These are phyloP conservation scores for Cryptococcus floricola DNA, from an alignment of 1,284 basidiomycete species.

Conservation along the genomic window DNA sequence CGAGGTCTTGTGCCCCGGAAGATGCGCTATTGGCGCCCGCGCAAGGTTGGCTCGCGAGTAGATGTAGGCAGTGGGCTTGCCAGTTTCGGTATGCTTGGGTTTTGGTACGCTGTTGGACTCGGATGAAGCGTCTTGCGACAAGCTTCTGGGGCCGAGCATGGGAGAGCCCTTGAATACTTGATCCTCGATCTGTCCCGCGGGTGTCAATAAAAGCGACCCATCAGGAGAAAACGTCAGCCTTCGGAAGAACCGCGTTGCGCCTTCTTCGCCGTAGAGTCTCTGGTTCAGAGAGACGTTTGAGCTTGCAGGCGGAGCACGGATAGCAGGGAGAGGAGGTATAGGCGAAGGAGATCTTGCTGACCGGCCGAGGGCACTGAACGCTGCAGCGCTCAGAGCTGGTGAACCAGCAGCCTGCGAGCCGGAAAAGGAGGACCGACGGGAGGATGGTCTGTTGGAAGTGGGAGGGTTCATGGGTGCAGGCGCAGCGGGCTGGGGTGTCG, in stretches of 20 bases:
- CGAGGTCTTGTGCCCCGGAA: constrained; percentile 94
- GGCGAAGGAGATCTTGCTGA: constrained; percentile 84
- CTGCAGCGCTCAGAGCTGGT: constrained; percentile 36
- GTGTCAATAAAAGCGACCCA: constrained; percentile 85
- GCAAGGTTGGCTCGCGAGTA: constrained; percentile 93
- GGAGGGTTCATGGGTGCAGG: constrained; percentile 43
- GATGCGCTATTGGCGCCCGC: constrained; percentile 82
- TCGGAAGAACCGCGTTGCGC: constrained; percentile 92
- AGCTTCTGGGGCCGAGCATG: constrained; percentile 45
- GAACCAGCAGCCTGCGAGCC: constrained; percentile 49
- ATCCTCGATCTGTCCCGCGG: constrained; percentile 94
- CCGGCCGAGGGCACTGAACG: constrained; percentile 24
- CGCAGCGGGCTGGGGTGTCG: constrained; percentile 34
- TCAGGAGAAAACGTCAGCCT: constrained; percentile 91
- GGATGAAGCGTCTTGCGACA: constrained; percentile 31
- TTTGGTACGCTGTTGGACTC: constrained; percentile 10
- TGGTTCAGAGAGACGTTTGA: constrained; percentile 49
- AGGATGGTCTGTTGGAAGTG: constrained; percentile 52
- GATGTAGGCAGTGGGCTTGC: constrained; percentile 77
- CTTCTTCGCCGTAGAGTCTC: constrained; percentile 88
- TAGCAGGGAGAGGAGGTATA: constrained; percentile 82
- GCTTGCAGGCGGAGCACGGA: constrained; percentile 53
- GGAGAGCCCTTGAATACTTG: constrained; percentile 58
- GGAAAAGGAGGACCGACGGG: constrained; percentile 82
- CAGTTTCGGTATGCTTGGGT: constrained; percentile 47